phyloP scores from a whole-genome alignment of 345 rosid genomes.

The Moricandia arvensis region DNA sequence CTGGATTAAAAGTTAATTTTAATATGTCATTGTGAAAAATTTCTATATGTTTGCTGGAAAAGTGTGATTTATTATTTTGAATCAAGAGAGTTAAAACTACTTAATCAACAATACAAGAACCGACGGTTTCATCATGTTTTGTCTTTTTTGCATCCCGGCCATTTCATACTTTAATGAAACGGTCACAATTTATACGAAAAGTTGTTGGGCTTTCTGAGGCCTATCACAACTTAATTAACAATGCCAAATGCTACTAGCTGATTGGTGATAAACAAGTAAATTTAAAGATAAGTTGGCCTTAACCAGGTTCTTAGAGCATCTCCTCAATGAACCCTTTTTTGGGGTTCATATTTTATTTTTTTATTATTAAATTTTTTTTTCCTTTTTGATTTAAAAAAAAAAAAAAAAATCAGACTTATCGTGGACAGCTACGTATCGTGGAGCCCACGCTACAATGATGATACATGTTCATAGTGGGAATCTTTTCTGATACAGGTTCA shows the following conservation, averaged over 20 bases:
- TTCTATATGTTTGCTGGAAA: not conserved
- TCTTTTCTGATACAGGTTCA: too few species aligned
- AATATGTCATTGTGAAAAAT: not conserved
- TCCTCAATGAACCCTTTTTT: too few species aligned
- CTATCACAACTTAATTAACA: not conserved
- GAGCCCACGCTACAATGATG: too few species aligned
- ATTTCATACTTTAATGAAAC: not conserved
- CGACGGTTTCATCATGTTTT: not conserved
- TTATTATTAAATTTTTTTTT: too few species aligned
- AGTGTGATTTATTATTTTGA: not conserved
- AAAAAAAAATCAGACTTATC: too few species aligned
- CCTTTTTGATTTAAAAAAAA: too few species aligned
- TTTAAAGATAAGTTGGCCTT: not conserved
- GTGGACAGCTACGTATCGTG: too few species aligned
- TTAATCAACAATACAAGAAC: not conserved
- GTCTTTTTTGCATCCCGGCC: not conserved
- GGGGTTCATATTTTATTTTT: too few species aligned
- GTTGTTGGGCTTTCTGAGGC: slow-evolving; percentile 16
- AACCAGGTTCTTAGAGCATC: too few species aligned
- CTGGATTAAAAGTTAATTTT: not conserved
- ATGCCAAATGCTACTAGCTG: not conserved
- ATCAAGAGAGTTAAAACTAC: not conserved
- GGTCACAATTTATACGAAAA: not conserved
- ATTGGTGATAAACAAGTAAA: not conserved
- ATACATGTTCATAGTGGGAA: too few species aligned